Conservation (phyloP, 345 rosid genomes). For the Hibiscus tridactylites region DNA sequence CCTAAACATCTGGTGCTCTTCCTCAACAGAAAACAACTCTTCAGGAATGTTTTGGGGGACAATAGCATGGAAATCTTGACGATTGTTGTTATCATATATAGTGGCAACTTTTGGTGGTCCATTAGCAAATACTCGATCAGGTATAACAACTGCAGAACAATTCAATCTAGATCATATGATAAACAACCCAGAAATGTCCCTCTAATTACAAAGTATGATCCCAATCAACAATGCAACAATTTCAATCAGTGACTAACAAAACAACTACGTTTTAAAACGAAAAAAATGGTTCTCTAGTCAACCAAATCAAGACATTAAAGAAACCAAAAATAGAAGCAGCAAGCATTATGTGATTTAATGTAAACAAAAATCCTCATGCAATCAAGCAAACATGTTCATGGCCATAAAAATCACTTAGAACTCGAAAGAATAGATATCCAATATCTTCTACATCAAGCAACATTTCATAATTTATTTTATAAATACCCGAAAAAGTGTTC, state of each 20-base stretch:
- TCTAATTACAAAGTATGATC: background rate
- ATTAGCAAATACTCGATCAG: conserved; percentile 66
- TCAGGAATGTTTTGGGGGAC: conserved; percentile 18
- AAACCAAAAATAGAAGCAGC: background rate
- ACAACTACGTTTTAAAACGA: background rate
- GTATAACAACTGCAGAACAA: conserved; percentile 56
- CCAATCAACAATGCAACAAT: background rate
- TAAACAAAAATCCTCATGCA: background rate
- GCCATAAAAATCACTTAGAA: background rate
- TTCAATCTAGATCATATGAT: conserved; percentile 1
- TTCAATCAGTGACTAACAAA: background rate
- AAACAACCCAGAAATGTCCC: background rate
- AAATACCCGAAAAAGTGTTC: background rate
- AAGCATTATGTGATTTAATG: background rate
- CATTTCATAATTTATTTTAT: background rate
- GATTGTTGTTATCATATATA: conserved; percentile 65
- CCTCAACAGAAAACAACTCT: too few relatives aligned
- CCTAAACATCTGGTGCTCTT: too few relatives aligned
- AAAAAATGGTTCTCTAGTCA: background rate
- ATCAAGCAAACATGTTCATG: background rate
- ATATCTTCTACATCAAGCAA: background rate
- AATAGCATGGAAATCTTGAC: conserved; percentile 67
- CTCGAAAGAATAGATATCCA: background rate
- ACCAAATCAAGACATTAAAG: background rate
- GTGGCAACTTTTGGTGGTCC: conserved; percentile 66